These are phyloP conservation scores for Sporisorium iseilematis-ciliati DNA, from an alignment of 1,284 basidiomycete species.

Conservation along the genomic window DNA sequence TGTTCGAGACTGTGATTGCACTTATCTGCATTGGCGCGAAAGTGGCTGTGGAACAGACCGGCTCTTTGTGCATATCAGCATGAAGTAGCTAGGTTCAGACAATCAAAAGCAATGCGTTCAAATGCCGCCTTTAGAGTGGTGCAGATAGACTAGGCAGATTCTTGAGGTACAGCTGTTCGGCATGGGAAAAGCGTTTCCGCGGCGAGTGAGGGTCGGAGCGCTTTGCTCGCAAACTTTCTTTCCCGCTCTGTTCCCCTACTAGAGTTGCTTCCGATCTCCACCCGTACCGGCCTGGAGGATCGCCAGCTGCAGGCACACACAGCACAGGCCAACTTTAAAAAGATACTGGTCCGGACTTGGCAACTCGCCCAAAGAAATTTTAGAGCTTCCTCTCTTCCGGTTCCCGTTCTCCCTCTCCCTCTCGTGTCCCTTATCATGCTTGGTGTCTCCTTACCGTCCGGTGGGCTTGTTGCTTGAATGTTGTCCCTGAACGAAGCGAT, in stretches of 20 bases:
- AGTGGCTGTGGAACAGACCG: too few relatives aligned
- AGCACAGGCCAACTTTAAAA: not conserved
- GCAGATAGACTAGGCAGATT: too few relatives aligned
- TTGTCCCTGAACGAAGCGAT: not conserved
- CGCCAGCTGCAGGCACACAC: conserved; percentile 1
- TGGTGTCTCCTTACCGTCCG: too few relatives aligned
- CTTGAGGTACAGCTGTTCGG: too few relatives aligned
- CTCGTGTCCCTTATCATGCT: not conserved
- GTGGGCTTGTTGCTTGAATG: too few relatives aligned
- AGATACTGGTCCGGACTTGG: not conserved
- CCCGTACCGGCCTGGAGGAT: not conserved
- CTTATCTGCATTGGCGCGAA: too few relatives aligned
- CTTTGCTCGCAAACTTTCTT: not conserved
- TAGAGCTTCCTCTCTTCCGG: conserved; percentile 14
- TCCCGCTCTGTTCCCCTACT: not conserved
- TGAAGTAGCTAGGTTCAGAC: too few relatives aligned
- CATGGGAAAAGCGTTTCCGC: not conserved
- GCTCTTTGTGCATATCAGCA: too few relatives aligned
- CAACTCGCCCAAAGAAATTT: not conserved
- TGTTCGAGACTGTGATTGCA: too few relatives aligned
- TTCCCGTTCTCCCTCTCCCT: not conserved
- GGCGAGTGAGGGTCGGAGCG: not conserved
- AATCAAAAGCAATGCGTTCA: too few relatives aligned
- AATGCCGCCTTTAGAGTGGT: too few relatives aligned
- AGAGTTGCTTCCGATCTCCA: conserved; percentile 1